Conservation (phyloP, 2,329 filamentous ascomycete genomes). For the Aspergillus sergii region DNA sequence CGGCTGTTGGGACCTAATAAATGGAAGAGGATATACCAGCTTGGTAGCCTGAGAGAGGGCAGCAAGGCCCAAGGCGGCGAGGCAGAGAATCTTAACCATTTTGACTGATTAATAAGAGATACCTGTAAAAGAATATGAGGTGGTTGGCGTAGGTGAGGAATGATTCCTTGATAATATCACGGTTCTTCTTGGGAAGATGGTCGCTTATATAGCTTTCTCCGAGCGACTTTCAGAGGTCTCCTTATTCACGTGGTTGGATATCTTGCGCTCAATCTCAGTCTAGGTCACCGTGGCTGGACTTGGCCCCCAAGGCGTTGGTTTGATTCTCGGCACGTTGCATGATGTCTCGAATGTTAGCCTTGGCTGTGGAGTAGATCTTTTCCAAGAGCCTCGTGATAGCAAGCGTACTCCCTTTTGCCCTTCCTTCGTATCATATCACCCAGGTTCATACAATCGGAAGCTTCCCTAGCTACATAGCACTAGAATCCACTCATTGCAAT, state of each 20-base stretch:
- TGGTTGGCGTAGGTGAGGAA: background rate
- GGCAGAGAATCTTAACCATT: background rate
- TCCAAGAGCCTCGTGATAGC: background rate
- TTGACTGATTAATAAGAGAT: background rate
- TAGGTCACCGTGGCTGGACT: background rate
- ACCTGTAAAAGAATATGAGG: background rate
- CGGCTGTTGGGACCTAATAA: accelerated
- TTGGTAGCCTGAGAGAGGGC: background rate
- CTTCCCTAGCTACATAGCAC: background rate
- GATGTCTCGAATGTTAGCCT: background rate
- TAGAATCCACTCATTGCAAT: background rate
- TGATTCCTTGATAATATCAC: background rate
- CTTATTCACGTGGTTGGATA: background rate
- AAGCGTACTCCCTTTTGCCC: background rate
- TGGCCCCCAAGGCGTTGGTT: background rate
- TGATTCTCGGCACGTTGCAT: background rate
- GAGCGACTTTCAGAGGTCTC: background rate
- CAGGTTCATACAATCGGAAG: background rate
- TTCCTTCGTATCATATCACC: background rate
- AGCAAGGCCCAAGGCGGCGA: background rate
- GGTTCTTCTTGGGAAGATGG: background rate
- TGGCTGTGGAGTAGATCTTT: background rate
- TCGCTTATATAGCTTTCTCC: background rate
- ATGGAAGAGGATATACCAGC: background rate
- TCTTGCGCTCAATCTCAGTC: no score